phyloP scores from a whole-genome alignment of 176 grass and related monocot species.

The Paspalum vaginatum region DNA sequence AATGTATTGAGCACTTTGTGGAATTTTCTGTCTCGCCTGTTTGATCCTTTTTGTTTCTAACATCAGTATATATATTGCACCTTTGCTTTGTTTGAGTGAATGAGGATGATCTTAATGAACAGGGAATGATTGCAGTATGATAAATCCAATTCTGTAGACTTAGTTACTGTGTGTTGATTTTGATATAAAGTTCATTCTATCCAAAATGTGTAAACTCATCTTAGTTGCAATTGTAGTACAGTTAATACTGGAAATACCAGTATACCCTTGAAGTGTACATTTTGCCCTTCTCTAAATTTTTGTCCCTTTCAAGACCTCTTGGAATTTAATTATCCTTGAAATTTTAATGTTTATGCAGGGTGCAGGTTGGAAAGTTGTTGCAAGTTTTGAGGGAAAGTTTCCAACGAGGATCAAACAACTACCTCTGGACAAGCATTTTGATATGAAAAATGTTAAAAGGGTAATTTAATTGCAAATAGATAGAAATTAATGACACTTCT shows the following conservation, averaged over 20 bases:
- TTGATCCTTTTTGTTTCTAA: not conserved
- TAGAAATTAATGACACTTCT: not conserved
- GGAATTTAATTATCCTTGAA: not conserved
- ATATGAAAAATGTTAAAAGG: constrained; percentile 96
- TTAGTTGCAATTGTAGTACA: not conserved
- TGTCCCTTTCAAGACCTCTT: not conserved
- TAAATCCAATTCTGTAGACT: not conserved
- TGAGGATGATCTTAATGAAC: not conserved
- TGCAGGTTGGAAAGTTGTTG: constrained; percentile 82
- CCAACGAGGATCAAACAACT: constrained; percentile 84
- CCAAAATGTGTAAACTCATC: not conserved
- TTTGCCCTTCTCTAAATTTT: not conserved
- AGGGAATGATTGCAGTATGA: not conserved
- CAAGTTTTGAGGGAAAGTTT: constrained; percentile 84
- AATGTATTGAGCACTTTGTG: not conserved
- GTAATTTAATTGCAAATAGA: constrained; percentile 46
- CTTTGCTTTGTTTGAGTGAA: not conserved
- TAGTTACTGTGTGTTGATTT: not conserved
- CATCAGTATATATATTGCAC: not conserved
- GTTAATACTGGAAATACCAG: not conserved
- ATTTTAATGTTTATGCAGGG: constrained; percentile 47
- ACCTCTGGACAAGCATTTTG: constrained; percentile 83
- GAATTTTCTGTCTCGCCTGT: not conserved
- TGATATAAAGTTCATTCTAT: not conserved
- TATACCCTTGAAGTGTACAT: not conserved